phyloP scores from a whole-genome alignment of 2,329 filamentous ascomycete genomes.

The Harringtonia lauricola region DNA sequence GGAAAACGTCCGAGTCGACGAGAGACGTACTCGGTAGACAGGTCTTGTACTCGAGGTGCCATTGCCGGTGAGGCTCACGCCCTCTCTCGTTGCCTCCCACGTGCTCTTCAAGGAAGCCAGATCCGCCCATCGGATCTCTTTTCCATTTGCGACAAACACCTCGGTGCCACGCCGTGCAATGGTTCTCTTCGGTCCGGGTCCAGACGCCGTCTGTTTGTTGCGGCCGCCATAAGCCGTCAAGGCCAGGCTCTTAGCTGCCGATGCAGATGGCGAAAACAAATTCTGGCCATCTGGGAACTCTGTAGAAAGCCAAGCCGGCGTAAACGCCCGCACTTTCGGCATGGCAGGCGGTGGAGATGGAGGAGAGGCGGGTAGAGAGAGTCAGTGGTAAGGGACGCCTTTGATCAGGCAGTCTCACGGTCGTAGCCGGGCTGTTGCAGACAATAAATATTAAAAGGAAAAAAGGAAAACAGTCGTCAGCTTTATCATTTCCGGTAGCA shows the following conservation, averaged over 20 bases:
- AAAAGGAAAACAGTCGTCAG: too few relatives aligned
- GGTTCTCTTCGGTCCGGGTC: conserved; percentile 45
- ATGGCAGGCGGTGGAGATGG: conserved; percentile 34
- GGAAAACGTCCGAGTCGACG: not conserved
- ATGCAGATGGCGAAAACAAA: conserved; percentile 52
- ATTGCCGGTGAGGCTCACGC: conserved; percentile 11
- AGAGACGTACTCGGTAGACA: conserved; percentile 34
- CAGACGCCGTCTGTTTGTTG: conserved; percentile 26
- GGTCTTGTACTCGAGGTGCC: conserved; percentile 20
- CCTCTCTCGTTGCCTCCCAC: conserved; percentile 29
- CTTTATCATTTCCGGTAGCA: too few relatives aligned
- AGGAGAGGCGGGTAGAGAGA: conserved; percentile 4
- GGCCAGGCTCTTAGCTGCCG: conserved; percentile 20
- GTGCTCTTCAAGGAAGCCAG: conserved; percentile 65
- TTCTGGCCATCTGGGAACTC: conserved; percentile 65
- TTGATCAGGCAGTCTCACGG: too few relatives aligned
- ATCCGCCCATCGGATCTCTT: conserved; percentile 87
- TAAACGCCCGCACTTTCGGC: conserved; percentile 79
- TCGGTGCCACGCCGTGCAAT: conserved; percentile 78
- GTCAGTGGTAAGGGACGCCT: not conserved
- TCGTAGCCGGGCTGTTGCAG: too few relatives aligned
- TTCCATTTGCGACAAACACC: conserved; percentile 78
- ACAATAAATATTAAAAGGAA: too few relatives aligned
- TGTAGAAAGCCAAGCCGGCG: conserved; percentile 70
- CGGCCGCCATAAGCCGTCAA: conserved; percentile 19